Conservation (phyloP, 345 rosid species). For the Firmiana major region DNA sequence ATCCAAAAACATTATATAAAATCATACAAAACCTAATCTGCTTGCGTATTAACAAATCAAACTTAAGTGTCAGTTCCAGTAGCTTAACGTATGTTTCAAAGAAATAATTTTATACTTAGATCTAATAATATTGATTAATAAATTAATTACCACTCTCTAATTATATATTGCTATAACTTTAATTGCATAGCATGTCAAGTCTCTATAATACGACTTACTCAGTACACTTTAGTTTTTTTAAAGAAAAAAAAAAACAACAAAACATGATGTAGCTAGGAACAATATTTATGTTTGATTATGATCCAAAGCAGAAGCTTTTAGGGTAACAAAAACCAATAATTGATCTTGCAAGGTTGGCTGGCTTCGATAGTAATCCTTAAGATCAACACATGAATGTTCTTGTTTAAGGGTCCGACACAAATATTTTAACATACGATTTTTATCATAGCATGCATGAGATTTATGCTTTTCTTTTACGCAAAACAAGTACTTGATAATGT, state of each 20-base stretch:
- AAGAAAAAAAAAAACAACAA: neutral
- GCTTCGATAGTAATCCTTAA: neutral
- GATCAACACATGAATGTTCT: neutral
- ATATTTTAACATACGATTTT: neutral
- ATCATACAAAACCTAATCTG: neutral
- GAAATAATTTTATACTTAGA: too few species aligned
- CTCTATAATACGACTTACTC: neutral
- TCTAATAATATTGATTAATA: too few species aligned
- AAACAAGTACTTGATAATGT: neutral
- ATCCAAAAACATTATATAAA: neutral
- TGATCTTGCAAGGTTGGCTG: neutral
- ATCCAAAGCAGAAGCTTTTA: neutral
- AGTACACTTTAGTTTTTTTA: neutral
- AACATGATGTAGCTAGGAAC: neutral
- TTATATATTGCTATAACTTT: neutral
- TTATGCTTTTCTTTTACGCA: neutral
- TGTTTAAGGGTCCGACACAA: neutral
- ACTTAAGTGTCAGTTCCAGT: neutral
- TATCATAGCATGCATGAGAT: neutral
- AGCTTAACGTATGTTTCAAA: neutral
- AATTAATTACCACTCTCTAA: neutral
- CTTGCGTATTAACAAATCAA: neutral
- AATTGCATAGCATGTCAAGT: neutral
- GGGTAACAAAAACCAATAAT: neutral
- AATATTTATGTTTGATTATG: neutral